Evolutionary conservation across 176 grass and related monocot species (phyloP).

Genomic region (Aegilops longissima): DNA sequence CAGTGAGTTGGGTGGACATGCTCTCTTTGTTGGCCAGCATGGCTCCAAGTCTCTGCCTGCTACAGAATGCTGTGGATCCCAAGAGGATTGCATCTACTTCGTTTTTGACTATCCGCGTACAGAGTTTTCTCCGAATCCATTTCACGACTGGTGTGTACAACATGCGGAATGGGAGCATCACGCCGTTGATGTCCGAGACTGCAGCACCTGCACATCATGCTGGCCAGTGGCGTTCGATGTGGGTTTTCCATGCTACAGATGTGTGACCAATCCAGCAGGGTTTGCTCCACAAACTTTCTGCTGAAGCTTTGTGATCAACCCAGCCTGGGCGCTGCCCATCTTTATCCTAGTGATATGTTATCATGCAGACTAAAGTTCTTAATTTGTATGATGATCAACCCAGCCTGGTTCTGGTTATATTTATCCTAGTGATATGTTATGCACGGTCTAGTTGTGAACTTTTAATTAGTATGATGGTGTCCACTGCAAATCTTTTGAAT

Average conservation of each 20-base stretch:
- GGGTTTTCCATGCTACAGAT: neutral
- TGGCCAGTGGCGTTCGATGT: neutral
- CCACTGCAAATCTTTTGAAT: neutral
- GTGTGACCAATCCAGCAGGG: neutral
- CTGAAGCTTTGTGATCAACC: no score
- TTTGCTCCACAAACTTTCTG: neutral
- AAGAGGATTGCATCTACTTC: neutral
- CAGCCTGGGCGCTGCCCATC: no score
- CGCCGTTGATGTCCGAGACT: neutral
- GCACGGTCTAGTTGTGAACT: neutral
- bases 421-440: neutral
- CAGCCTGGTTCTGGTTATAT: neutral
- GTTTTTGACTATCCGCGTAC: neutral
- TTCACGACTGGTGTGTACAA: neutral
- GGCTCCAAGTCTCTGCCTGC: conserved; percentile 9
- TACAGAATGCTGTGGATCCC: neutral
- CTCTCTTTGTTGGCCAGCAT: neutral
- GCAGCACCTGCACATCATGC: neutral
- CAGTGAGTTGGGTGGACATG: neutral
- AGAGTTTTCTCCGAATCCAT: neutral
- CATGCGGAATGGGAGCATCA: neutral
- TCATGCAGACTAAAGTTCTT: neutral
- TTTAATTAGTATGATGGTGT: neutral
- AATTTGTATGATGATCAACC: neutral
- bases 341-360: neutral